Conservation (phyloP, 2,329 filamentous ascomycete species). For the Cladosporium halotolerans region DNA sequence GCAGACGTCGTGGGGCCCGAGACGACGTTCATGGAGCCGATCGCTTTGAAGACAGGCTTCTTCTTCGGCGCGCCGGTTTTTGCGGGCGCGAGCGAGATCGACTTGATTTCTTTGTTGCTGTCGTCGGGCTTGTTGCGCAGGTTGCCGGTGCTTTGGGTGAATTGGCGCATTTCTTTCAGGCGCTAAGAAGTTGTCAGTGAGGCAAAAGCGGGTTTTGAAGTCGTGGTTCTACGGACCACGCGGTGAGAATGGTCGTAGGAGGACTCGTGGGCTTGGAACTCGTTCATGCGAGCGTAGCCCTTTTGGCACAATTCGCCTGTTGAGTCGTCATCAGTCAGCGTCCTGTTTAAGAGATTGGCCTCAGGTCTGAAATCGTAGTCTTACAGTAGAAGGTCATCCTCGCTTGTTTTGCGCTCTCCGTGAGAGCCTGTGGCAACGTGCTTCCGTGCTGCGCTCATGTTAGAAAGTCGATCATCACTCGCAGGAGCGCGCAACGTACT, state of each 20-base stretch:
- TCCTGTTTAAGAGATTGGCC: too few species aligned
- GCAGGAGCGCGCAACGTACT: constrained; percentile 34
- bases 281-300: constrained; percentile 89
- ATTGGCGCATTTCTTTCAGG: constrained; percentile 79
- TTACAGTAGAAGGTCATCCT: constrained; percentile 58
- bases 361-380: too few species aligned
- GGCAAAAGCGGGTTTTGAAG: neutral
- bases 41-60: constrained; percentile 26
- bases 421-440: constrained; percentile 34
- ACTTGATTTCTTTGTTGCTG: constrained; percentile 35
- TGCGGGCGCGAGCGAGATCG: constrained; percentile 1
- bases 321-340: too few species aligned
- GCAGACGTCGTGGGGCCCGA: neutral
- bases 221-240: constrained; percentile 45
- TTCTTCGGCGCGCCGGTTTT: constrained; percentile 17
- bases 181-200: constrained; percentile 38
- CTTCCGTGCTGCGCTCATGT: constrained; percentile 23
- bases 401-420: constrained; percentile 47
- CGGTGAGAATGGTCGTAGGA: constrained; percentile 96
- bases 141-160: constrained; percentile 65
- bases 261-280: constrained; percentile 89
- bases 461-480: neutral
- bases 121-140: constrained; percentile 54
- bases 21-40: neutral
- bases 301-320: constrained; percentile 75